A percentile compares a stretch with the other conserved stretches of the same genome.
These are phyloP conservation scores for Talaromyces liani DNA, from an alignment of 495 filamentous ascomycete genomes.

Conservation along the genomic window DNA sequence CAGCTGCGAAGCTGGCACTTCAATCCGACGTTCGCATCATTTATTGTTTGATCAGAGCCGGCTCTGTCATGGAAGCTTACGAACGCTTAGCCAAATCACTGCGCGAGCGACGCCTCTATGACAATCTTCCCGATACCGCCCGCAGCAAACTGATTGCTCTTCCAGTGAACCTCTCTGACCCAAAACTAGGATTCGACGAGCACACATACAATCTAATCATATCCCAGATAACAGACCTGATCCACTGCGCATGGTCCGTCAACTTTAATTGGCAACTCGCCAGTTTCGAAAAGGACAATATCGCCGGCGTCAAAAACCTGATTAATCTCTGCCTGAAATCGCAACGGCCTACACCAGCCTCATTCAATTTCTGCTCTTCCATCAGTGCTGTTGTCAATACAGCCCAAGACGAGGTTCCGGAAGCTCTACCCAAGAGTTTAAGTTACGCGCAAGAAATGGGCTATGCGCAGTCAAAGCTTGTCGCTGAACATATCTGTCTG, in stretches of 20 bases:
- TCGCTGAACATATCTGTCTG: conserved; percentile 46
- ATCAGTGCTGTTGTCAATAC: conserved; percentile 39
- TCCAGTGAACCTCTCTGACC: conserved; percentile 28
- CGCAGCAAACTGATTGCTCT: conserved; percentile 33
- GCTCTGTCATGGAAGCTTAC: conserved; percentile 33
- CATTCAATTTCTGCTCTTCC: conserved; percentile 56
- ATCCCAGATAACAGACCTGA: conserved; percentile 36
- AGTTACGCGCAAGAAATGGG: conserved; percentile 45
- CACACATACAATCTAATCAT: conserved; percentile 29
- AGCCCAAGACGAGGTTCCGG: conserved; percentile 27
- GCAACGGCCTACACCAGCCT: conserved; percentile 19
- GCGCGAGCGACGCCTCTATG: conserved; percentile 19
- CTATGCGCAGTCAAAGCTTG: conserved; percentile 57
- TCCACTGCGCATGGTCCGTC: conserved; percentile 66
- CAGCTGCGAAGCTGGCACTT: conserved; percentile 14
- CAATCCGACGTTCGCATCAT: conserved; percentile 27
- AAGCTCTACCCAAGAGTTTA: conserved; percentile 41
- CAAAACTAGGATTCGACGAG: conserved; percentile 36
- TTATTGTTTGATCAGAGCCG: conserved; percentile 51
- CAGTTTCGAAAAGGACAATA: conserved; percentile 51
- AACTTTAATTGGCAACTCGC: conserved; percentile 57
- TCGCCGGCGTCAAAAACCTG: conserved; percentile 48
- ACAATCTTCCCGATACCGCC: conserved; percentile 14
- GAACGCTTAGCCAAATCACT: conserved; percentile 44
- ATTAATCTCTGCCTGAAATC: conserved; percentile 42